Evolutionary conservation across 306 rosid species (phyloP), one percentile per base, ranked within the genome.

Genomic region (Luffa aegyptiaca): DNA sequence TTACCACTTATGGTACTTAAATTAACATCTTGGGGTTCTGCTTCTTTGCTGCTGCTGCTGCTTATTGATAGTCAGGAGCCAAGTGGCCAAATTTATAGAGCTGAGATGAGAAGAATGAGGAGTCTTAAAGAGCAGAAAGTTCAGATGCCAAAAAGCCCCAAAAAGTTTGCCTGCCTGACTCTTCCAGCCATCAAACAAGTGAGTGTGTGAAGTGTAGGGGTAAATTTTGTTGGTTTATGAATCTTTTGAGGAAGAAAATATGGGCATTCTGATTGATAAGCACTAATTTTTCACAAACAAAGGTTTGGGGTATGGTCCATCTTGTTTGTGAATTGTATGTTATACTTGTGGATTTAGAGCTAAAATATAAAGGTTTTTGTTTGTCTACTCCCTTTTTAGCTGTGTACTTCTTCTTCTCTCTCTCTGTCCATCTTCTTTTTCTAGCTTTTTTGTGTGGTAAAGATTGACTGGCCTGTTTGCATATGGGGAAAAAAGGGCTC

Each of bases 241-340:
- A 74, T 85, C 82, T 86, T 75, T 85, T 82, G 72, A 83, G 85
- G 85, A 69, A 69, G 17, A 69, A 10, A 69, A 80, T 79, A 83
- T 84, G 86, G 82, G 82, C 83, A 74, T 62, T 52, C 56, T 80
- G 91, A 81, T 74, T 80, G 88, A 81, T 89, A 80, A 82, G 77
- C 77, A 85, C 90, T 87, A 86, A 81, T 81, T 87, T 83, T 73
- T 77, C 80, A 68, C 75, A 83, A 84, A 78, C 84, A 71, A 84
- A 86, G 80, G 79, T 75, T 82, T 85, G 85, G 36, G 71, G 79
- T 76, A 44, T 61, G 49, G 63, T 79, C 87, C 85, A 45, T 81
- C 80, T 57, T 89, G 92, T 88, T 81, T 73, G 86, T 88, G 81
- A 86, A 86, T 82, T 87, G 87, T 89, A 84, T 88, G 88, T 86